Conservation (phyloP, 208 protist genomes). For the Trypanosoma avium region DNA sequence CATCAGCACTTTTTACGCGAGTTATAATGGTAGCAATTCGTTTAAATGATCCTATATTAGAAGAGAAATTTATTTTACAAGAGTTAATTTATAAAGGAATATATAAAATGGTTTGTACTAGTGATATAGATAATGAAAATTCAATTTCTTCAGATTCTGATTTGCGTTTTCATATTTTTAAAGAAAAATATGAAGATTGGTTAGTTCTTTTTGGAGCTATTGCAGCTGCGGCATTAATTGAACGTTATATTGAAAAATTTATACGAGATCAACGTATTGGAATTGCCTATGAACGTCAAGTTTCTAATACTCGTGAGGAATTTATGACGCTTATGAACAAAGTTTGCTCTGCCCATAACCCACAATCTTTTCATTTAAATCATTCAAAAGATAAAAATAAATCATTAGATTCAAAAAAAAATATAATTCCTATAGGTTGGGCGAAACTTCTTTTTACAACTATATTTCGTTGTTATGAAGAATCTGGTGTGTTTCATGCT, state of each 20-base stretch:
- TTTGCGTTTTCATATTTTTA: constrained; percentile 20
- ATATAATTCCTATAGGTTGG: constrained; percentile 9
- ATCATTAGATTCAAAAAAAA: neutral
- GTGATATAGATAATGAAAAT: neutral
- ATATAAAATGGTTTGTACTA: constrained; percentile 13
- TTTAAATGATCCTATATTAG: constrained; percentile 13
- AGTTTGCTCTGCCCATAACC: neutral
- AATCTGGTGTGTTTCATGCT: constrained; percentile 32
- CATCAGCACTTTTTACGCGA: constrained; percentile 44
- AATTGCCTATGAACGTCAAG: constrained; percentile 13
- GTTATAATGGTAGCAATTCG: constrained; percentile 44
- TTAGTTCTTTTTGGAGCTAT: constrained; percentile 30
- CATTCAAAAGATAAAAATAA: neutral
- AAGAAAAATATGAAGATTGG: constrained; percentile 33
- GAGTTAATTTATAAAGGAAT: constrained; percentile 24
- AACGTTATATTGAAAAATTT: constrained; percentile 21
- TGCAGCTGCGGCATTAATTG: constrained; percentile 18
- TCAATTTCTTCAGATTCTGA: neutral
- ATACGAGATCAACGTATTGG: neutral
- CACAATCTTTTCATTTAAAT: neutral
- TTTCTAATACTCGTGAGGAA: constrained; percentile 1
- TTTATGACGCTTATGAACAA: constrained; percentile 13
- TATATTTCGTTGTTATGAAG: constrained; percentile 31
- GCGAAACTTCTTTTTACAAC: constrained; percentile 27
- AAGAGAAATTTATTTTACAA: constrained; percentile 26